phyloP scores from a whole-genome alignment of 2,329 filamentous ascomycete genomes.

The Knufia petricola region DNA sequence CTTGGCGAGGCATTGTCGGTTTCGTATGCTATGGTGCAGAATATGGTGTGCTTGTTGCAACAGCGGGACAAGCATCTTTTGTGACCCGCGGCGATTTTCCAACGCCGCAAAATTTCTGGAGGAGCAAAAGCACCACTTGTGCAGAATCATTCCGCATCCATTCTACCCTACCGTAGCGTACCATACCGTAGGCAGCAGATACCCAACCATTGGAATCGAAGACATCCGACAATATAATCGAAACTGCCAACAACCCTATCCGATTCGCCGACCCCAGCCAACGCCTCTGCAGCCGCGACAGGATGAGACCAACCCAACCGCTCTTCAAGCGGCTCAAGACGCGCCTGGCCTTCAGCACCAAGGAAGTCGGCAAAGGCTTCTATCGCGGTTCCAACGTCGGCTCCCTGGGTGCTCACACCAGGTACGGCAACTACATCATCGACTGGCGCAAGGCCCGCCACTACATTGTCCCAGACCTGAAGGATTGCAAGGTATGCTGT shows the following conservation, averaged over 20 bases:
- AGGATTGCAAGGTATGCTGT: constrained; percentile 58
- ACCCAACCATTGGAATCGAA: no score
- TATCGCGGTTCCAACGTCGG: constrained; percentile 95
- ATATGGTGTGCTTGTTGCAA: neutral
- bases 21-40: neutral
- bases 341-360: constrained; percentile 60
- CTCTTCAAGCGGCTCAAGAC: constrained; percentile 17
- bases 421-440: constrained; percentile 72
- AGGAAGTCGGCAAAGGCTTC: constrained; percentile 84
- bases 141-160: no score
- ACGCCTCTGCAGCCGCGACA: constrained; percentile 2
- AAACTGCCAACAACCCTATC: neutral
- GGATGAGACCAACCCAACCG: constrained; percentile 20
- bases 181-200: no score
- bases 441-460: constrained; percentile 85
- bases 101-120: no score
- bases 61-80: neutral
- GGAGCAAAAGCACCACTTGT: no score
- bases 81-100: no score
- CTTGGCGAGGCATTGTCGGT: constrained; percentile 20
- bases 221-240: neutral
- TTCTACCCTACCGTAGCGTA: no score
- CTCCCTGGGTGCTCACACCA: constrained; percentile 74
- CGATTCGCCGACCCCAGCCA: neutral
- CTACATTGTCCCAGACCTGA: constrained; percentile 68